These are phyloP conservation scores for Trichophyton equinum DNA, from an alignment of 2,329 filamentous ascomycete species.

Conservation along the genomic window DNA sequence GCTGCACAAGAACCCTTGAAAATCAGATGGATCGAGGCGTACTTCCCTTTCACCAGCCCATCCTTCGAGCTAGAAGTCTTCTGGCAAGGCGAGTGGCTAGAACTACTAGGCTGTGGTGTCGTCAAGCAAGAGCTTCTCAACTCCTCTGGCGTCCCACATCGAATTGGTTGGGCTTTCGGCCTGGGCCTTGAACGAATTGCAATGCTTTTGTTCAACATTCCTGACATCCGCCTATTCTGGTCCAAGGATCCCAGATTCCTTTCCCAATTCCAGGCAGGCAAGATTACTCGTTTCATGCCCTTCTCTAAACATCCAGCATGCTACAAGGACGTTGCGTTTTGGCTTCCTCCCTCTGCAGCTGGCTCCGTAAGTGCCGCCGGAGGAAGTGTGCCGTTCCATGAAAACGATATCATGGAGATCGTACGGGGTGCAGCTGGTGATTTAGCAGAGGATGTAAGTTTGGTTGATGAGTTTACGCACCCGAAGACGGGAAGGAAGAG, in stretches of 20 bases:
- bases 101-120: constrained; percentile 86
- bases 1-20: constrained; percentile 59
- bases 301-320: constrained; percentile 88
- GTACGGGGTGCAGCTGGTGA: constrained; percentile 73
- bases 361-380: constrained; percentile 27
- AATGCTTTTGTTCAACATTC: constrained; percentile 93
- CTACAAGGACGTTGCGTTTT: constrained; percentile 89
- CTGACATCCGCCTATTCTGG: constrained; percentile 96
- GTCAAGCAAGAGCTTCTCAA: constrained; percentile 70
- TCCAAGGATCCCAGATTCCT: constrained; percentile 73
- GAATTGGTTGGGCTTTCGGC: constrained; percentile 90
- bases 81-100: constrained; percentile 90
- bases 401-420: constrained; percentile 96
- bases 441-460: constrained; percentile 70
- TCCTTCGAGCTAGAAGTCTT: constrained; percentile 95
- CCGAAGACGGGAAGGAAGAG: constrained; percentile 73
- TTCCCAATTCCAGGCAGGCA: constrained; percentile 55
- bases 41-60: constrained; percentile 92
- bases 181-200: constrained; percentile 88
- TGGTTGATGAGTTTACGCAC: constrained; percentile 79
- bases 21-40: constrained; percentile 90
- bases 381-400: constrained; percentile 52
- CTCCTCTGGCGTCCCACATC: constrained; percentile 60
- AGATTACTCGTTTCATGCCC: constrained; percentile 57
- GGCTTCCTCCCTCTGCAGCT: constrained; percentile 46